phyloP scores from a whole-genome alignment of 2,329 filamentous ascomycete genomes.

The Neonectria ditissima region DNA sequence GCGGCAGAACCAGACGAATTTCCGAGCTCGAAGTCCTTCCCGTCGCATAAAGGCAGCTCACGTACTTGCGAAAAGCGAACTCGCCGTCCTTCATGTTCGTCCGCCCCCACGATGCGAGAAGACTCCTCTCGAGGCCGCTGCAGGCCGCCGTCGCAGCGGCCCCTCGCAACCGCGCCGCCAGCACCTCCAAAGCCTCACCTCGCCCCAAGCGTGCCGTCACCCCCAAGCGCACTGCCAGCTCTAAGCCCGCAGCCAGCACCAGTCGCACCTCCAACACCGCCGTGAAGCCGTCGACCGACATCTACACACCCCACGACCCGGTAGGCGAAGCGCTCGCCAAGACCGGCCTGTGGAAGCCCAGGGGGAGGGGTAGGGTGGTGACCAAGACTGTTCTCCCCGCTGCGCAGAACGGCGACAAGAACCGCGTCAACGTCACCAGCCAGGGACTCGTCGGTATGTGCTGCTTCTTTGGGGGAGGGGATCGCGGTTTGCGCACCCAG shows the following conservation, averaged over 20 bases:
- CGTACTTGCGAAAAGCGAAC: not conserved
- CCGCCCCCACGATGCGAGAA: conserved; percentile 36
- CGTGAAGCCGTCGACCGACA: not conserved
- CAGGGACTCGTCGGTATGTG: conserved; percentile 62
- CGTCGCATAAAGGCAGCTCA: not conserved
- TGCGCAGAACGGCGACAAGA: conserved; percentile 42
- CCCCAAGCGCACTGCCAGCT: not conserved
- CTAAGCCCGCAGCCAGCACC: too few relatives aligned
- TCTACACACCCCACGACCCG: conserved; percentile 25
- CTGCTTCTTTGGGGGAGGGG: too few relatives aligned
- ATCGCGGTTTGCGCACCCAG: too few relatives aligned
- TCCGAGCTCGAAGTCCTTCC: conserved; percentile 9
- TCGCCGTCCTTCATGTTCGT: conserved; percentile 26
- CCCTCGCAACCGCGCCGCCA: not conserved
- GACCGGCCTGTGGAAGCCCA: conserved; percentile 44
- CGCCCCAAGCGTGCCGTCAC: too few relatives aligned
- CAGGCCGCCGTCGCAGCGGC: not conserved
- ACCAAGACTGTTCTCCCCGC: too few relatives aligned
- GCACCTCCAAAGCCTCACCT: too few relatives aligned
- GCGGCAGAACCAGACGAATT: conserved; percentile 39
- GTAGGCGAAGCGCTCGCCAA: conserved; percentile 40
- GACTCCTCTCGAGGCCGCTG: conserved; percentile 27
- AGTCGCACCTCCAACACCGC: not conserved
- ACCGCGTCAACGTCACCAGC: conserved; percentile 65
- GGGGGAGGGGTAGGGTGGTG: conserved; percentile 1